Base-by-base conservation (phyloP, 257 asterid genomes). In the Solanum bulbocastanum region DNA sequence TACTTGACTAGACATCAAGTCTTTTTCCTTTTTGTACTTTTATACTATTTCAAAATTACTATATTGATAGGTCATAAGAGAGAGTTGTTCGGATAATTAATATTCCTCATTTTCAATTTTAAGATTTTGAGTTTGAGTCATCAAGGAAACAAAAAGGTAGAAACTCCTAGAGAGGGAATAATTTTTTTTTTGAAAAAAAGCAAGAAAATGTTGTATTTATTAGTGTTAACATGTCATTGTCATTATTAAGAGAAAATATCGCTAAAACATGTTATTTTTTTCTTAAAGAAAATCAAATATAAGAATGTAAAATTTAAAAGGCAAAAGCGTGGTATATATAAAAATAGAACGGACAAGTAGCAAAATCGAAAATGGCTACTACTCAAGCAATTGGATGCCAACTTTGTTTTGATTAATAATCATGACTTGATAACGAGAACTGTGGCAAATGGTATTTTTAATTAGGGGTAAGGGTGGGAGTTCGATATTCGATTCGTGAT, bases 61-160 rank as follows among this genome's bases (percentile, higher is more conserved):
- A 16, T 16, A 16, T 6, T 16, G 8, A 52, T 5, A 52, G 16
- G 62, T 16, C 3, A 52, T 5, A 52, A 52, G 62, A 16, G 9
- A 6, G 8, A 52, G 22, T 52, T 16, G 23, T 16, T 52, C 0
- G 8, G 22, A 52, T 52, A 16, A 52, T 52, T 16, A 52, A 16
- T 52, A 52, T 3, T 6, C 4, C 3, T 16, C 23, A 52, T 6
- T 52, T 52, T 16, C 10, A 52, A 6, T 16, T 16, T 2, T 52
- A 5, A 1, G 0, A 52, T 16, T 52, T 16, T 18, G 1, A 52
- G 10, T 6, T 52, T 52, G 0, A 52, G 10, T 52, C 0, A 16
- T 2, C 0, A 2, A 16, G 9, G 8, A 16, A 52, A 0, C 8
- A 52, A 52, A 52, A 52, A 52, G 23, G 1, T 16, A 52, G 0